Evolutionary conservation across 805 yeast species (phyloP), one percentile per base, ranked within the genome.

Genomic region (Kodamaea nitidulidarum): DNA sequence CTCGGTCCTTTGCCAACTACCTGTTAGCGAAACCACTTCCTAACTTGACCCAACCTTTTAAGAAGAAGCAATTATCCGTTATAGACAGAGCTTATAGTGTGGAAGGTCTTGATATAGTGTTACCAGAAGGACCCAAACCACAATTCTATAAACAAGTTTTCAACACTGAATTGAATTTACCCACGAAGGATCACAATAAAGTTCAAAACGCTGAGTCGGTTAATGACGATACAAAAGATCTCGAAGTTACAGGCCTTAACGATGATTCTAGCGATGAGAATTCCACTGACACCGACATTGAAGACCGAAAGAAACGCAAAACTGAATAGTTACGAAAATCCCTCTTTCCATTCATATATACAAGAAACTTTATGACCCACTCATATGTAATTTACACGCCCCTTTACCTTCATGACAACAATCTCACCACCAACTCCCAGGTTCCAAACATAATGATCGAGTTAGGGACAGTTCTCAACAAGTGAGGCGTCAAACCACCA

Each of bases 391-490:
- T 27, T 27, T 27, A 27, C 16, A 14, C 4, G 16, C 31, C 11
- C 4, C 31, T 10, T 10, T 16, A 27, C 5, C 7, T 14, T 18
- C 18, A 55, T 9, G 56, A 52, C 40, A 65, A 60, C 35, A 66
- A 49, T 41, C 70, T 51, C 9, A 68, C 73, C 17, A 68, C 67
- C 25, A 93, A 60, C 58, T 93, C 99, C 98, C 98, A 93, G 3
- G 98, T 90, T 33, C 99, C 98, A 69, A 93, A 93, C 98, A 93
- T 93, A 51, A 93, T 91, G 58, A 93, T 88, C 55, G 95, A 85
- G 63, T 93, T 93, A 3, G 99, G 99, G 38, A 93, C 98, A 0
- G 98, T 93, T 63, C 98, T 78, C 67, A 93, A 75, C 54, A 93
- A 68, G 64, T 93, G 99, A 3, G 99, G 97, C 1, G 99, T 93